These are phyloP conservation scores for Waltergamsia citrina DNA, from an alignment of 2,329 filamentous ascomycete genomes.

Conservation along the genomic window DNA sequence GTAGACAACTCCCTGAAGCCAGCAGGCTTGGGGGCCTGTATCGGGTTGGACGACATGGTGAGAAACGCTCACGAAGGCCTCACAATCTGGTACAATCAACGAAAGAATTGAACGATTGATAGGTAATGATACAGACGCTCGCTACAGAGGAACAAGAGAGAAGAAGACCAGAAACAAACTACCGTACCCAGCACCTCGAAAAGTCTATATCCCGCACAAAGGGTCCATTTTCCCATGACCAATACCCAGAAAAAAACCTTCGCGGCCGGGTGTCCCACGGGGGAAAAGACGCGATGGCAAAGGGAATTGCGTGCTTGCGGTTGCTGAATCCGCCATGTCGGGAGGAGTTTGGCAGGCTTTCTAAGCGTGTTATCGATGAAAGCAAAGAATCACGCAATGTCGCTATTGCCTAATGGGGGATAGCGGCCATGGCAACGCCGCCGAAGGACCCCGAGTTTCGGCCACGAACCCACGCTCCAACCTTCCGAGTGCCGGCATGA, in stretches of 20 bases:
- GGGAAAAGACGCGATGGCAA: neutral
- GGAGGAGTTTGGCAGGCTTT: conserved; percentile 1
- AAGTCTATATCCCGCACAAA: too few species aligned
- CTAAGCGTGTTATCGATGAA: neutral
- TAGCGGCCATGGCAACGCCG: conserved; percentile 10
- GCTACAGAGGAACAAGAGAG: too few species aligned
- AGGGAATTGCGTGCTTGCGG: conserved; percentile 4
- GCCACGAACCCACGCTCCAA: conserved; percentile 6
- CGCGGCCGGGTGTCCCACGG: too few species aligned
- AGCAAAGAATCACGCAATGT: conserved; percentile 28
- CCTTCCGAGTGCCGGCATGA: conserved; percentile 11
- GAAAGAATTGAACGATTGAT: too few species aligned
- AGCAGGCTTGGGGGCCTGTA: conserved; percentile 8
- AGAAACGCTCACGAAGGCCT: too few species aligned
- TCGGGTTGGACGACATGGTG: neutral
- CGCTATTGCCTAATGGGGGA: conserved; percentile 17
- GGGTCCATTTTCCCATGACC: too few species aligned
- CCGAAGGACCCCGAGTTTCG: conserved; percentile 11
- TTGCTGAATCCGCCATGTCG: neutral
- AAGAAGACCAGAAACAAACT: too few species aligned
- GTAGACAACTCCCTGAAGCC: conserved; percentile 35
- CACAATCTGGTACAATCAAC: too few species aligned
- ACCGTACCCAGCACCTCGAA: too few species aligned
- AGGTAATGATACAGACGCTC: too few species aligned
- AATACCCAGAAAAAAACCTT: too few species aligned